These are phyloP conservation scores for Trametopsis cervina DNA, from an alignment of 768 basidiomycete genomes.

Conservation along the genomic window DNA sequence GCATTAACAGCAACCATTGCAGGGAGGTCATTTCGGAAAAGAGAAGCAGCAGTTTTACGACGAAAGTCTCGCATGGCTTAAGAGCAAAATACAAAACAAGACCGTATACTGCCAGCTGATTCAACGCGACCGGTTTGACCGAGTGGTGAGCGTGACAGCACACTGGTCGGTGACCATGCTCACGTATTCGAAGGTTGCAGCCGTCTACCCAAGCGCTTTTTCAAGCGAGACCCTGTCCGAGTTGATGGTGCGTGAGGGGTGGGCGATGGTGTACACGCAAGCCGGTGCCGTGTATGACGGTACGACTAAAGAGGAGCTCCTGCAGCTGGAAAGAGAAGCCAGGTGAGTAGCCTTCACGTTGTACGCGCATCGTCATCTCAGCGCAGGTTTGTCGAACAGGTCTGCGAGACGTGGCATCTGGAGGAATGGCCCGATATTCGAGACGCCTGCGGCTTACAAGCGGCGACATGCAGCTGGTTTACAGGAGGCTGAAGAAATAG, in stretches of 20 bases:
- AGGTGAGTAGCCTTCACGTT: slow-evolving; percentile 10
- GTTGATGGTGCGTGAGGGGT: slow-evolving; percentile 78
- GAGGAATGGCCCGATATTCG: slow-evolving; percentile 43
- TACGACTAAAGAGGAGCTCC: slow-evolving; percentile 56
- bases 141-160: slow-evolving; percentile 76
- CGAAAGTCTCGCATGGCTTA: slow-evolving; percentile 77
- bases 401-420: slow-evolving; percentile 67
- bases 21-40: slow-evolving; percentile 83
- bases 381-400: slow-evolving; percentile 37
- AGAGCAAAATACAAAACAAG: slow-evolving; percentile 44
- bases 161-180: too few relatives aligned
- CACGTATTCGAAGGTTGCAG: too few relatives aligned
- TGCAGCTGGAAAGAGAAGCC: slow-evolving; percentile 43
- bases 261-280: slow-evolving; percentile 70
- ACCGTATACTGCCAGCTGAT: slow-evolving; percentile 66
- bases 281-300: slow-evolving; percentile 75
- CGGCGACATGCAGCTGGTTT: slow-evolving; percentile 39
- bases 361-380: neutral
- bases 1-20: neutral
- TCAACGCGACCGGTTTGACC: slow-evolving; percentile 75
- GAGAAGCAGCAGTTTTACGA: slow-evolving; percentile 64
- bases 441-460: slow-evolving; percentile 80
- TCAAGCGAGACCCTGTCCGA: slow-evolving; percentile 41
- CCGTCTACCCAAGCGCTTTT: too few relatives aligned
- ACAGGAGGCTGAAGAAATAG: neutral